Conservation (phyloP, 768 basidiomycete species). For the Clathrus columnatus region DNA sequence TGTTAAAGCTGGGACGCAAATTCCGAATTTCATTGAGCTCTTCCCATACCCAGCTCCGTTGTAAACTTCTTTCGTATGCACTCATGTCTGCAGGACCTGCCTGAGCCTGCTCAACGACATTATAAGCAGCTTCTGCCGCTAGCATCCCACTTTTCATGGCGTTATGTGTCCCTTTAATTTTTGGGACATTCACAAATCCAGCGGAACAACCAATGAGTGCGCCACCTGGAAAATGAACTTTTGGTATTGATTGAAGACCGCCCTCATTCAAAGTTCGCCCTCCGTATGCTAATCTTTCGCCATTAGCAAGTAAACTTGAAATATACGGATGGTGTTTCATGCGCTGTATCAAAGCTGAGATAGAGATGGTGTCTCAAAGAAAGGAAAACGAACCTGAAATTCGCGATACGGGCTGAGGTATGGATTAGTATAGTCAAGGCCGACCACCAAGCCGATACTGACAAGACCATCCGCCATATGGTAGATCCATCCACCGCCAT, state of each 20-base stretch:
- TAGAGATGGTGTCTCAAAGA: not conserved
- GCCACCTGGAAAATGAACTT: slow-evolving; percentile 85
- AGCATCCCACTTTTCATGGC: slow-evolving; percentile 99
- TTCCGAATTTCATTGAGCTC: slow-evolving; percentile 91
- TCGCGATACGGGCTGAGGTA: slow-evolving; percentile 88
- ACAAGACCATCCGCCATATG: slow-evolving; percentile 93
- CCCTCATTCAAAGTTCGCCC: slow-evolving; percentile 89
- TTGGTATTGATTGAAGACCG: slow-evolving; percentile 85
- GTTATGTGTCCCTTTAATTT: slow-evolving; percentile 98
- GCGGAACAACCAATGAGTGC: slow-evolving; percentile 93
- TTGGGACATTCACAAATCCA: slow-evolving; percentile 92
- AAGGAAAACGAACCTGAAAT: slow-evolving; percentile 59
- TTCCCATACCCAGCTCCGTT: slow-evolving; percentile 72
- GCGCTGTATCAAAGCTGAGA: slow-evolving; percentile 33
- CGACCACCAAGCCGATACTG: slow-evolving; percentile 84
- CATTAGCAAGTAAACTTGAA: slow-evolving; percentile 64
- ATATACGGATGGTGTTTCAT: slow-evolving; percentile 98
- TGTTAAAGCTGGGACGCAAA: slow-evolving; percentile 81
- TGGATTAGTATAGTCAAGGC: slow-evolving; percentile 91
- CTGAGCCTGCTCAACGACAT: slow-evolving; percentile 35
- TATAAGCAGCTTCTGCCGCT: slow-evolving; percentile 82
- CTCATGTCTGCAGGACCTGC: slow-evolving; percentile 51
- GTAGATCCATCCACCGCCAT: slow-evolving; percentile 92
- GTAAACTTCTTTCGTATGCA: slow-evolving; percentile 59
- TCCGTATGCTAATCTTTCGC: slow-evolving; percentile 81